phyloP scores from a whole-genome alignment of 108 stramenopile species.

The Cyclotella baltica region DNA sequence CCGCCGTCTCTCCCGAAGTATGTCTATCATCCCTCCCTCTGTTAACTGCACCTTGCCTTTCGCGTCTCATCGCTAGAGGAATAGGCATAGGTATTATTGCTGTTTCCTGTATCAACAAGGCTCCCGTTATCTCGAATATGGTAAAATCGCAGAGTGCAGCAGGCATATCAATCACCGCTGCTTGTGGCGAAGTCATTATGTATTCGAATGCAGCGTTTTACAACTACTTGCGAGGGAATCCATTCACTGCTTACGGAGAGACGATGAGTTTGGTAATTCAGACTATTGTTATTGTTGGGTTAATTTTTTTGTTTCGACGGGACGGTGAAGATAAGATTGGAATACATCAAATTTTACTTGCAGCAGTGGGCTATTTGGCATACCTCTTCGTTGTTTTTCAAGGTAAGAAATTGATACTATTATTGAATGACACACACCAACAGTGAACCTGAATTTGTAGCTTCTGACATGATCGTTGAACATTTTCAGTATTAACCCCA shows the following conservation, averaged over 20 bases:
- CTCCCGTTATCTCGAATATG: slow-evolving; percentile 78
- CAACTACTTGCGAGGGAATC: slow-evolving; percentile 67
- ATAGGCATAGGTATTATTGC: slow-evolving; percentile 81
- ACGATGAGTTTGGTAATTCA: slow-evolving; percentile 69
- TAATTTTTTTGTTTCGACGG: slow-evolving; percentile 64
- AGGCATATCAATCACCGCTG: slow-evolving; percentile 60
- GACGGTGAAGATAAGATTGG: slow-evolving; percentile 25
- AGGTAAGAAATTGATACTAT: neutral
- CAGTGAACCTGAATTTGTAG: too few species aligned
- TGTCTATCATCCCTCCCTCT: slow-evolving; percentile 63
- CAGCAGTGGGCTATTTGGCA: slow-evolving; percentile 30
- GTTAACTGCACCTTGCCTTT: slow-evolving; percentile 59
- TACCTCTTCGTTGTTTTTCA: slow-evolving; percentile 47
- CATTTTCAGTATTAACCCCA: slow-evolving; percentile 51
- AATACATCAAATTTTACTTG: slow-evolving; percentile 39
- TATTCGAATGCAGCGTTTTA: slow-evolving; percentile 78
- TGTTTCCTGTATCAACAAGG: slow-evolving; percentile 75
- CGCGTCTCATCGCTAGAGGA: slow-evolving; percentile 63
- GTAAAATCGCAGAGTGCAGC: slow-evolving; percentile 56
- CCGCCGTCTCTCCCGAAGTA: slow-evolving; percentile 49
- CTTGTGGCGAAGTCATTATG: slow-evolving; percentile 75
- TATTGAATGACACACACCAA: neutral
- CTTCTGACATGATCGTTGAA: too few species aligned
- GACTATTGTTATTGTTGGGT: slow-evolving; percentile 52
- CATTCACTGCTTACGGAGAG: slow-evolving; percentile 88